Base-by-base conservation (phyloP, 495 filamentous ascomycete species). In the Penicillium steckii region DNA sequence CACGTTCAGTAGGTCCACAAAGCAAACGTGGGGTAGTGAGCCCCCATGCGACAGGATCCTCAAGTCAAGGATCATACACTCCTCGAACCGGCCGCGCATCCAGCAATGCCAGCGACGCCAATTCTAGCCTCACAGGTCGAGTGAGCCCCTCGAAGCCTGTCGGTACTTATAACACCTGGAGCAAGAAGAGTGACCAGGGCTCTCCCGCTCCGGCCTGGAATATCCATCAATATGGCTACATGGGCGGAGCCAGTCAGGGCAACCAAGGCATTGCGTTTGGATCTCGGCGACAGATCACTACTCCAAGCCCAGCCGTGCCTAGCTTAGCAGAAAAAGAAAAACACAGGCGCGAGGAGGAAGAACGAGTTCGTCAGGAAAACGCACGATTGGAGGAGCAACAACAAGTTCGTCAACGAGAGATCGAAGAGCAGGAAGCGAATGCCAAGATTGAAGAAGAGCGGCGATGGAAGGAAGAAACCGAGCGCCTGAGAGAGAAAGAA, bases 161-260 rank as follows among this genome's bases (percentile, higher is more conserved):
- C 9, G 73, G 76, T 12, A 67, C 76, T 3, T 80, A 91, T 30
- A 96, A 91, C 66, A 93, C 84, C 66, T 99, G 94, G 94, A 94
- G 88, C 67, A 96, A 84, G 64, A 89, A 77, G 60, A 80, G 79
- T 15, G 90, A 97, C 57, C 87, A 96, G 66, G 80, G 81, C 17
- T 77, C 76, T 24, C 96, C 93, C 10, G 72, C 84, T 3, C 95
- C 95, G 2, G 95, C 95, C 22, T 99, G 95, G 95, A 97, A 99
- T 62, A 97, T 97, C 51, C 89, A 93, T 33, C 95, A 99, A 61
- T 99, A 97, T 58, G 93, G 94, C 8, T 97, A 97, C 69, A 94
- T 97, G 89, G 95, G 95, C 44, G 95, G 95, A 24, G 95, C 95
- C 7, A 96, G 88, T 59, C 95, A 99, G 68, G 93, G 89, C 5